Conservation (phyloP, 73 alveolate species). For the Uronychia binucleata region DNA sequence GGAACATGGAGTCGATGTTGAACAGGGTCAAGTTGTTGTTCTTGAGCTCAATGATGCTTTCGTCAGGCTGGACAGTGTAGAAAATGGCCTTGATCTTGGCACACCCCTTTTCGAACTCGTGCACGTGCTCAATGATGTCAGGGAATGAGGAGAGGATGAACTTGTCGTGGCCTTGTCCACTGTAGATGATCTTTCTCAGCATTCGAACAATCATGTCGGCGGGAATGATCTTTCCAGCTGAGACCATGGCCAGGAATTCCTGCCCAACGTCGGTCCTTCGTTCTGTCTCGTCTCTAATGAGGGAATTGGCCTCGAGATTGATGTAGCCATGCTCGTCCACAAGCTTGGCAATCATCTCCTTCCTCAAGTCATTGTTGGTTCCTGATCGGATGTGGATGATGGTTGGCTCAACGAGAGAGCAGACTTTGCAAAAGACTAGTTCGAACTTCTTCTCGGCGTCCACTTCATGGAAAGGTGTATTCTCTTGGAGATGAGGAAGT, state of each 20-base stretch:
- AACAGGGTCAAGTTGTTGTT: conserved; percentile 46
- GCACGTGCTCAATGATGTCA: conserved; percentile 51
- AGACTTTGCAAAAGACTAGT: conserved; percentile 14
- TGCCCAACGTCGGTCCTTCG: conserved; percentile 55
- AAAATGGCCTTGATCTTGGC: conserved; percentile 44
- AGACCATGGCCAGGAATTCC: conserved; percentile 37
- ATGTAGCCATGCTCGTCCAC: conserved; percentile 28
- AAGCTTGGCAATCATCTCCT: conserved; percentile 15
- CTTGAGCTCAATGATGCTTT: conserved; percentile 25
- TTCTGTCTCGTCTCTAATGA: conserved; percentile 44
- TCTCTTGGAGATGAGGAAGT: conserved; percentile 4
- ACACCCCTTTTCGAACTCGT: conserved; percentile 60
- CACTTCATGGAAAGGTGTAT: conserved; percentile 10
- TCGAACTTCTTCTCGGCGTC: conserved; percentile 32
- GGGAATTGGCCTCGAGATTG: conserved; percentile 40
- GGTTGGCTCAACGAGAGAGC: conserved; percentile 46
- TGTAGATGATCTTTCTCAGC: conserved; percentile 51
- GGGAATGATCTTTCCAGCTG: conserved; percentile 64
- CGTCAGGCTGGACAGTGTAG: conserved; percentile 15
- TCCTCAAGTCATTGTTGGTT: conserved; percentile 30
- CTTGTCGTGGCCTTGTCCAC: conserved; percentile 28
- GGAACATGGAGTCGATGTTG: conserved; percentile 47
- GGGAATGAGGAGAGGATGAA: conserved; percentile 59
- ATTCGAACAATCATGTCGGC: conserved; percentile 48
- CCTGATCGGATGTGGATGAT: conserved; percentile 46